Percentiles rank a stretch among this genome's conserved stretches.
These are phyloP conservation scores for Solanum paucissectum DNA, from an alignment of 257 asterid species.

Conservation along the genomic window DNA sequence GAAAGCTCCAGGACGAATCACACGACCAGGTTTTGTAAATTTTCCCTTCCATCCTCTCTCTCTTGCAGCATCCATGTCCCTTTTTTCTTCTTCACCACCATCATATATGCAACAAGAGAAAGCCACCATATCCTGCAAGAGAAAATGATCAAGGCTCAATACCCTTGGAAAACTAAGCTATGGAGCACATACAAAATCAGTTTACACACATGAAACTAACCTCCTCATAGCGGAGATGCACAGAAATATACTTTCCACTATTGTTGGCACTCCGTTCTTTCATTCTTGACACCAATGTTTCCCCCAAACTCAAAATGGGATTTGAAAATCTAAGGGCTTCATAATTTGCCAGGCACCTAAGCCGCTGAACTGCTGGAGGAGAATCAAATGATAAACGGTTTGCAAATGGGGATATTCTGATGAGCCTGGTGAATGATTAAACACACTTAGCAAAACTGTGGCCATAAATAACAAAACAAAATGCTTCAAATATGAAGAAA, in stretches of 20 bases:
- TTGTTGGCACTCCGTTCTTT: conserved; percentile 66
- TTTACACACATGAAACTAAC: conserved; percentile 31
- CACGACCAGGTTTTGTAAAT: conserved; percentile 85
- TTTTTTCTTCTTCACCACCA: conserved; percentile 77
- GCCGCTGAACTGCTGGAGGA: conserved; percentile 82
- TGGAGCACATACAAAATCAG: conserved; percentile 1
- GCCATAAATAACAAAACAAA: background rate
- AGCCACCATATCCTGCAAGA: conserved; percentile 94
- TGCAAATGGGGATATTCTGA: conserved; percentile 93
- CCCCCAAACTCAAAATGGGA: conserved; percentile 62
- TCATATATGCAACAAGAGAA: conserved; percentile 96
- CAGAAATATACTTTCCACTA: conserved; percentile 88
- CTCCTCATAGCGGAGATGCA: conserved; percentile 99
- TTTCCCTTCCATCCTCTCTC: conserved; percentile 99
- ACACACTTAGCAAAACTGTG: background rate
- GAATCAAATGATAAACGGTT: conserved; percentile 84
- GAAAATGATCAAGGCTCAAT: conserved; percentile 7
- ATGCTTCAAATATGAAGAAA: conserved; percentile 2
- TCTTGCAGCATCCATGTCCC: conserved; percentile 96
- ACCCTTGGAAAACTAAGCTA: background rate
- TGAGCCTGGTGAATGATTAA: conserved; percentile 39
- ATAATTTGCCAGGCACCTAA: conserved; percentile 91
- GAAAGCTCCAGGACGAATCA: conserved; percentile 79
- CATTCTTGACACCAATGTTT: conserved; percentile 78
- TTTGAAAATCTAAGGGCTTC: conserved; percentile 75